Percentiles rank a stretch among this genome's conserved stretches.
phyloP scores from a whole-genome alignment of 352 stramenopile species.

The Phytophthora pistaciae region DNA sequence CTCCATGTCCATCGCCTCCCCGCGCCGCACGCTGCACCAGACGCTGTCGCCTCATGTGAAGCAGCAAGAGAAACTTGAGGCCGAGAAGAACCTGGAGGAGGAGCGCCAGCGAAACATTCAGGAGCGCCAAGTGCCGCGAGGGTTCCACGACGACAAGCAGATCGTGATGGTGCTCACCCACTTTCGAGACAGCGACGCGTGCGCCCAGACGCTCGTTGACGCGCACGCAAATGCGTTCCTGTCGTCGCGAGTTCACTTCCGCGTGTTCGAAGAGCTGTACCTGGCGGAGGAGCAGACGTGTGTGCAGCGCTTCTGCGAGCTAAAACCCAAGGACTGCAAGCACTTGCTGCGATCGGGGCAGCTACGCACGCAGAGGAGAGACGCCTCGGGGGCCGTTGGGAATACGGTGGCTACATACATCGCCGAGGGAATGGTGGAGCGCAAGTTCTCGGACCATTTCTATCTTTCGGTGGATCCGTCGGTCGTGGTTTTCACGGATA shows the following conservation, averaged over 20 bases:
- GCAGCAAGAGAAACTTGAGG: constrained; percentile 24
- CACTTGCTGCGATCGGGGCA: constrained; percentile 57
- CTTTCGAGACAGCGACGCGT: constrained; percentile 63
- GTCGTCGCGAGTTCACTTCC: constrained; percentile 62
- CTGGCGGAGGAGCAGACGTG: constrained; percentile 69
- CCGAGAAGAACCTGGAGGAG: constrained; percentile 19
- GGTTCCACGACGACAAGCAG: constrained; percentile 77
- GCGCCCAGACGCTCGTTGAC: constrained; percentile 60
- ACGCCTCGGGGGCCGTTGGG: constrained; percentile 68
- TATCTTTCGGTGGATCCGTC: constrained; percentile 79
- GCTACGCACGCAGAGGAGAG: constrained; percentile 60
- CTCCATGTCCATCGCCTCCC: constrained; percentile 21
- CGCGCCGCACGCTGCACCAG: constrained; percentile 37
- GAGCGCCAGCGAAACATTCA: constrained; percentile 24
- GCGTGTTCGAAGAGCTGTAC: constrained; percentile 79
- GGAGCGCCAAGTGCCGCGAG: constrained; percentile 19
- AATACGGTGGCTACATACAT: constrained; percentile 61
- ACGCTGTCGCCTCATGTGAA: constrained; percentile 23
- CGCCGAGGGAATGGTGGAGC: constrained; percentile 72
- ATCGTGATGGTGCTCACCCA: constrained; percentile 83
- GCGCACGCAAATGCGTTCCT: constrained; percentile 51
- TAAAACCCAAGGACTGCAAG: constrained; percentile 54
- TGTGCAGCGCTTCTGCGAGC: constrained; percentile 66
- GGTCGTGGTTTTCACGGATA: constrained; percentile 68
- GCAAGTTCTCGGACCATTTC: constrained; percentile 56